phyloP scores from a whole-genome alignment of 768 basidiomycete species.

The Crassisporium funariophilum region DNA sequence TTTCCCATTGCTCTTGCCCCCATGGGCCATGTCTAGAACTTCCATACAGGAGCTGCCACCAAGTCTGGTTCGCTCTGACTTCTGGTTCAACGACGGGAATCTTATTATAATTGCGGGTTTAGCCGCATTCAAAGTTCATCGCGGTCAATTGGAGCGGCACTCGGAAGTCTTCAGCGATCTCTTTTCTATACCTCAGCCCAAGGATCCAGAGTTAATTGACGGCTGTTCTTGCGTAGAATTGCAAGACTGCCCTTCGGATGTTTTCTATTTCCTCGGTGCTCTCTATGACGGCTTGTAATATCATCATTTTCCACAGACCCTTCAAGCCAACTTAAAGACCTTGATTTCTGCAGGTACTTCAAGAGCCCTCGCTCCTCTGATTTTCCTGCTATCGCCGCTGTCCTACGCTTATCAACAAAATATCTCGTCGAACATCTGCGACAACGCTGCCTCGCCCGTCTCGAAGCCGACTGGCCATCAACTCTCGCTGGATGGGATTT shows the following conservation, averaged over 20 bases:
- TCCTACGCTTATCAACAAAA: slow-evolving; percentile 73
- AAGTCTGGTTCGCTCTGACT: slow-evolving; percentile 50
- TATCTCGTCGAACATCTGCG: slow-evolving; percentile 74
- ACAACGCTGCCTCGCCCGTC: slow-evolving; percentile 56
- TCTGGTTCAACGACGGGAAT: slow-evolving; percentile 79
- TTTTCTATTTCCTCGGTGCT: slow-evolving; percentile 65
- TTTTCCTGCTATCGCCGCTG: slow-evolving; percentile 61
- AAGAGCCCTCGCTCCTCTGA: slow-evolving; percentile 49
- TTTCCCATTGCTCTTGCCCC: not conserved
- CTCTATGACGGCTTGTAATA: slow-evolving; percentile 79
- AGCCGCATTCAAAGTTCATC: slow-evolving; percentile 73
- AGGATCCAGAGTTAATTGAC: slow-evolving; percentile 50
- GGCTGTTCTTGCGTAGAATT: slow-evolving; percentile 62
- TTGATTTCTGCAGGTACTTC: slow-evolving; percentile 51
- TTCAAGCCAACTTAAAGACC: too few relatives aligned
- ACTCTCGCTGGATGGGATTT: slow-evolving; percentile 70
- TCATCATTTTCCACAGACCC: not conserved
- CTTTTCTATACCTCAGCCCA: slow-evolving; percentile 65
- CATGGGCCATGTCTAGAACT: slow-evolving; percentile 4
- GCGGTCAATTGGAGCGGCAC: slow-evolving; percentile 72
- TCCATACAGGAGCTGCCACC: slow-evolving; percentile 15
- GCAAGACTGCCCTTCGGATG: slow-evolving; percentile 66
- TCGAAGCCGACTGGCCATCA: slow-evolving; percentile 66
- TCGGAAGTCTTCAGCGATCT: slow-evolving; percentile 76
- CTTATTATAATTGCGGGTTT: slow-evolving; percentile 59